Conservation (phyloP, 2,329 filamentous ascomycete genomes). For the Exophiala aquamarina region DNA sequence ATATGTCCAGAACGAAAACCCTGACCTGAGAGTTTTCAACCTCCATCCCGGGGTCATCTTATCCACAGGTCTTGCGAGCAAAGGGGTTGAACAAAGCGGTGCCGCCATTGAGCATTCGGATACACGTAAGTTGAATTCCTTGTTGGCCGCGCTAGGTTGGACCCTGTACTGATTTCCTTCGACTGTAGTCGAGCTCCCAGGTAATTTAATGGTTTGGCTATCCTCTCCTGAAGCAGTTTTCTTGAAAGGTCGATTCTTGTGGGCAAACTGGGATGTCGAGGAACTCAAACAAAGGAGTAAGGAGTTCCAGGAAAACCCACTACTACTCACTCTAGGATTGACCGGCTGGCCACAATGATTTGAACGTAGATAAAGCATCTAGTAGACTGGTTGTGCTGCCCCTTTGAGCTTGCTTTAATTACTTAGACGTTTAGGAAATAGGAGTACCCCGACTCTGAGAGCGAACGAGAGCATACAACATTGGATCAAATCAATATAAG, state of each 20-base stretch:
- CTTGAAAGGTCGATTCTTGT: constrained; percentile 47
- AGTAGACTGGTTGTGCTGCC: too few relatives aligned
- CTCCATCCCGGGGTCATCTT: not conserved
- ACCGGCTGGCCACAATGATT: not conserved
- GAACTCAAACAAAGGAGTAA: constrained; percentile 44
- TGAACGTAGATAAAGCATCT: too few relatives aligned
- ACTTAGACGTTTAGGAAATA: too few relatives aligned
- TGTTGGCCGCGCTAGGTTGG: not conserved
- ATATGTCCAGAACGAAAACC: constrained; percentile 36
- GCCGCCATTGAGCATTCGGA: not conserved
- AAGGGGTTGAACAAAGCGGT: not conserved
- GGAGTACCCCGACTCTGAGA: too few relatives aligned
- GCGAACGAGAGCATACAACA: too few relatives aligned
- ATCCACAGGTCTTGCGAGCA: not conserved
- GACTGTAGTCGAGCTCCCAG: constrained; percentile 33
- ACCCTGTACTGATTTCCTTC: not conserved
- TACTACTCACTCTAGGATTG: not conserved
- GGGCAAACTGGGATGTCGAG: constrained; percentile 53
- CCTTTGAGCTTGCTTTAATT: too few relatives aligned
- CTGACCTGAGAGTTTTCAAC: not conserved
- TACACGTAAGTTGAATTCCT: not conserved
- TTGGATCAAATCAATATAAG: too few relatives aligned
- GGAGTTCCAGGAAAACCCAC: constrained; percentile 30
- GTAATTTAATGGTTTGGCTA: constrained; percentile 47
- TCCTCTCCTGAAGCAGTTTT: constrained; percentile 47